Percentiles rank a stretch among this genome's conserved stretches.
These are phyloP conservation scores for Bruguiera parviflora DNA, from an alignment of 345 rosid genomes.

Conservation along the genomic window DNA sequence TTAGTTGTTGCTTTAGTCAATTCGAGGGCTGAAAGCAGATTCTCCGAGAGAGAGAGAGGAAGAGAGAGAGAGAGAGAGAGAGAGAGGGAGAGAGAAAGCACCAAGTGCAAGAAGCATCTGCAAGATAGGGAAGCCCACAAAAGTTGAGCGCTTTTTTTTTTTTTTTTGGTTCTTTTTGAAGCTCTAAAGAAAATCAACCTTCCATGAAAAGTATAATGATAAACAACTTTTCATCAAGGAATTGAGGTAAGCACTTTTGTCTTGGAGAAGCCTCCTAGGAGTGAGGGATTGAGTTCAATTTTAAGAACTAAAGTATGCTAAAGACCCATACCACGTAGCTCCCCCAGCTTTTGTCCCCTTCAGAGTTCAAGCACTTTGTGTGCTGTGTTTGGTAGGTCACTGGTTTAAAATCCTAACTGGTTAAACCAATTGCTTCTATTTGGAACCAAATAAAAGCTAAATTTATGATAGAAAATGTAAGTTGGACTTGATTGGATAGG, in stretches of 20 bases:
- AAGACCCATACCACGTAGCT: constrained; percentile 17
- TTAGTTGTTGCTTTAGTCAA: constrained; percentile 36
- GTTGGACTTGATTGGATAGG: too few relatives aligned
- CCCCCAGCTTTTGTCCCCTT: constrained; percentile 32
- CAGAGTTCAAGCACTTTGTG: too few relatives aligned
- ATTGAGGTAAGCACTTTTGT: constrained; percentile 50
- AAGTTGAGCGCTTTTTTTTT: constrained; percentile 35
- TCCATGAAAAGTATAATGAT: constrained; percentile 44
- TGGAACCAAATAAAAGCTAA: too few relatives aligned
- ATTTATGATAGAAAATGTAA: too few relatives aligned
- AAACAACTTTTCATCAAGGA: constrained; percentile 42
- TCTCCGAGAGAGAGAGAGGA: constrained; percentile 16
- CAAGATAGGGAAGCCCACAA: constrained; percentile 41
- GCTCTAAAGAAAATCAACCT: constrained; percentile 8
- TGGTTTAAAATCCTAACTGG: too few relatives aligned
- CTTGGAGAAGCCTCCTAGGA: constrained; percentile 50
- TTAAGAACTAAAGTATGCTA: constrained; percentile 27
- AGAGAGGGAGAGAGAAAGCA: not conserved
- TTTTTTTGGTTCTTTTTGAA: not conserved
- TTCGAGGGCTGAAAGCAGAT: constrained; percentile 48
- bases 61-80: not conserved
- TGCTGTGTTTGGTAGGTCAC: too few relatives aligned
- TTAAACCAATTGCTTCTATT: too few relatives aligned
- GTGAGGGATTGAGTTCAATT: constrained; percentile 30
- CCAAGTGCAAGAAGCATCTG: constrained; percentile 36